Percentiles rank a stretch among this genome's conserved stretches.
phyloP scores from a whole-genome alignment of 192 early-diverging fungal species.

The Borealophlyctis nickersoniae region DNA sequence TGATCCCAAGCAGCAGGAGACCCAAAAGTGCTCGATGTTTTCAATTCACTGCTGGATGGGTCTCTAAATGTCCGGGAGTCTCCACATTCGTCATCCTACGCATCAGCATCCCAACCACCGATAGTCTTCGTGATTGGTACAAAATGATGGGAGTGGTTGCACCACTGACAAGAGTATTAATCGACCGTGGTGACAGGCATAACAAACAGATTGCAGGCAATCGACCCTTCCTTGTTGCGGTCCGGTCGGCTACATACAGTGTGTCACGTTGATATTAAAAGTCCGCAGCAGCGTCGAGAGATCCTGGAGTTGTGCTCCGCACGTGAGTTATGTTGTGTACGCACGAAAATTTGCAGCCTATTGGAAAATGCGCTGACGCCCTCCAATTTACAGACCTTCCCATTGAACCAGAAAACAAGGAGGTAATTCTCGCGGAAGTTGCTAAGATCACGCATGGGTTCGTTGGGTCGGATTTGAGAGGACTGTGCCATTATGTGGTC shows the following conservation, averaged over 20 bases:
- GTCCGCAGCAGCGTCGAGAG: constrained; percentile 10
- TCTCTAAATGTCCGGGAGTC: background rate
- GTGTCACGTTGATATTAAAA: constrained; percentile 48
- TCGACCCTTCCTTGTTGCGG: constrained; percentile 48
- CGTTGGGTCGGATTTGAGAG: constrained; percentile 76
- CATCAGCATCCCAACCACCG: background rate
- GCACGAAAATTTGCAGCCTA: background rate
- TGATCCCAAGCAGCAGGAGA: background rate
- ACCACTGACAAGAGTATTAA: background rate
- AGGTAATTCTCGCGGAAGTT: constrained; percentile 38
- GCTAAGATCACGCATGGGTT: constrained; percentile 70
- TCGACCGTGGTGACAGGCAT: constrained; percentile 27
- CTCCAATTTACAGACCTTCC: background rate
- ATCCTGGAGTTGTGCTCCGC: constrained; percentile 2
- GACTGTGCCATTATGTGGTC: constrained; percentile 54
- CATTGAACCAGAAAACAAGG: constrained; percentile 17
- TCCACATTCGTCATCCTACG: background rate
- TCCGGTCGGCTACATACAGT: constrained; percentile 57
- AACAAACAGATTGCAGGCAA: constrained; percentile 50
- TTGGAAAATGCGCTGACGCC: background rate
- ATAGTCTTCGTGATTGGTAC: background rate
- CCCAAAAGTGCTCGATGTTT: background rate
- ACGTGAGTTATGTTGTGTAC: constrained; percentile 6
- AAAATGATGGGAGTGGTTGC: background rate
- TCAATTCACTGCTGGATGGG: background rate